These are phyloP conservation scores for Chytridium lagenaria DNA, from an alignment of 371 early-diverging fungal species.

Conservation along the genomic window DNA sequence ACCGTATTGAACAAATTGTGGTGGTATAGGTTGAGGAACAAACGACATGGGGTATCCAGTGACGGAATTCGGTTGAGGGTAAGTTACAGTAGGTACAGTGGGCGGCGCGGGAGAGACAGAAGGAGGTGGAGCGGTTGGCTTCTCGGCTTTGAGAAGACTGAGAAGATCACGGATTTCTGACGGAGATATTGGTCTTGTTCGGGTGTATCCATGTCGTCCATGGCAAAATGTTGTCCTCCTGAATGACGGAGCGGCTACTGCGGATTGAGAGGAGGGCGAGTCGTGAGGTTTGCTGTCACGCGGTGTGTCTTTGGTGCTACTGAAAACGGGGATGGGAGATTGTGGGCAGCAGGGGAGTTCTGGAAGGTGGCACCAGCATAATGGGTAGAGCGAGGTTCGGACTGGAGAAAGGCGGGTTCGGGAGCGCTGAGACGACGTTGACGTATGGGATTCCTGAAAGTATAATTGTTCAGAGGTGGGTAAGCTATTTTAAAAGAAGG, in stretches of 20 bases:
- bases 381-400: slow-evolving; percentile 12
- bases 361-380: slow-evolving; percentile 84
- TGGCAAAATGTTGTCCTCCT: slow-evolving; percentile 8
- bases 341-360: slow-evolving; percentile 77
- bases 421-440: slow-evolving; percentile 5
- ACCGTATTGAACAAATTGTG: too few relatives aligned
- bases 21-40: neutral
- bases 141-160: slow-evolving; percentile 5
- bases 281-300: slow-evolving; percentile 36
- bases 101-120: too few relatives aligned
- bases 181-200: slow-evolving; percentile 1
- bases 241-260: neutral
- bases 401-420: neutral
- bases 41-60: neutral
- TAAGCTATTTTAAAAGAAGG: neutral
- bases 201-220: neutral
- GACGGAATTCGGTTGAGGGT: neutral
- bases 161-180: slow-evolving; percentile 17
- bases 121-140: neutral
- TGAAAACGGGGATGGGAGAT: slow-evolving; percentile 74
- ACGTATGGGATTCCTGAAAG: neutral
- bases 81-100: neutral
- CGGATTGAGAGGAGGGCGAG: neutral
- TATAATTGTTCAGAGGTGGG: neutral
- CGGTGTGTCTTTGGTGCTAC: slow-evolving; percentile 8